Conservation (phyloP, 495 filamentous ascomycete species). For the Hyaloscypha finlandica region DNA sequence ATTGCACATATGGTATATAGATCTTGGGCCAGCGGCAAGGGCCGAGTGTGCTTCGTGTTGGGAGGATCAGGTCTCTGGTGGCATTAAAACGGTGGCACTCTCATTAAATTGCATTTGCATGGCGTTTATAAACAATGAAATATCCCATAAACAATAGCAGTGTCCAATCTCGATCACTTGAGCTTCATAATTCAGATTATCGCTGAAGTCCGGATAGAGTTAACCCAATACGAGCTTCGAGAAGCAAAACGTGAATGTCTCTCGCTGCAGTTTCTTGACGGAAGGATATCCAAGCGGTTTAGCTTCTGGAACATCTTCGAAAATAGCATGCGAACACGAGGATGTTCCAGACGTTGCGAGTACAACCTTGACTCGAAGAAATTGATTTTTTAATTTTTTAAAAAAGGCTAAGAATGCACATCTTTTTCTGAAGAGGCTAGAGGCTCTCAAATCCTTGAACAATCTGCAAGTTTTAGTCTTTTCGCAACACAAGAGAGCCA, state of each 20-base stretch:
- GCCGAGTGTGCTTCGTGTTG: slow-evolving; percentile 4
- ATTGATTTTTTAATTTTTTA: no score
- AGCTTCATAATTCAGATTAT: neutral
- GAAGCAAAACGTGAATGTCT: neutral
- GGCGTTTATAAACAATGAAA: slow-evolving; percentile 13
- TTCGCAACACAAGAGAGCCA: no score
- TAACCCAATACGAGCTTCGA: neutral
- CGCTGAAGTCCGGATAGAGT: neutral
- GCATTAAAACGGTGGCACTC: neutral
- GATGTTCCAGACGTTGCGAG: neutral
- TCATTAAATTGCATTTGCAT: slow-evolving; percentile 14
- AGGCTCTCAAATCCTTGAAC: no score
- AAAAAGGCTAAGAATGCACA: no score
- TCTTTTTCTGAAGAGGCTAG: no score
- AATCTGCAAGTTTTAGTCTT: no score
- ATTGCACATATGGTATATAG: neutral
- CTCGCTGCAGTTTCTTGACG: neutral
- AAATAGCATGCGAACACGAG: neutral
- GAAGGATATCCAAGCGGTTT: neutral
- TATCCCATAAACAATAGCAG: neutral
- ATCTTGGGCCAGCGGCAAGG: neutral
- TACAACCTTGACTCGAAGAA: neutral
- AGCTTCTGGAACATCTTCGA: neutral
- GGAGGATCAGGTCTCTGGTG: slow-evolving; percentile 19
- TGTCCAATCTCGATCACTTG: neutral